phyloP scores from a whole-genome alignment of 2,329 filamentous ascomycete species.

The Microdochium trichocladiopsis region DNA sequence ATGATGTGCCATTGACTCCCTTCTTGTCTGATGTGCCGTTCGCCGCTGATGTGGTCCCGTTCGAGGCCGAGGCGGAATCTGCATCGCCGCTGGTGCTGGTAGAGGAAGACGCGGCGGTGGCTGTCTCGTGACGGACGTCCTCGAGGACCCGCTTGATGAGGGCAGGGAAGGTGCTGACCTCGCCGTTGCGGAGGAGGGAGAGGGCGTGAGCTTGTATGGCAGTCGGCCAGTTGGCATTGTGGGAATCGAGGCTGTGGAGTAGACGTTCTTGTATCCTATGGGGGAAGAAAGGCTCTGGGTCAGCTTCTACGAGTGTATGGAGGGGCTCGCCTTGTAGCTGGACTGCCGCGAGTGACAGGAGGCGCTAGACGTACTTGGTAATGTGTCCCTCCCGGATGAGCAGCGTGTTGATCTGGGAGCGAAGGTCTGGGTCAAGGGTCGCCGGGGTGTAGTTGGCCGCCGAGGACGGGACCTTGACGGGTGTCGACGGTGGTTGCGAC shows the following conservation, averaged over 20 bases:
- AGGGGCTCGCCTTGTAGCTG: no score
- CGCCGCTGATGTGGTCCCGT: conserved; percentile 5
- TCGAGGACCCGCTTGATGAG: conserved; percentile 54
- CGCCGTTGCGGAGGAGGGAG: conserved; percentile 50
- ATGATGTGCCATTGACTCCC: conserved; percentile 5
- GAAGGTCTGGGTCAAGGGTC: conserved; percentile 53
- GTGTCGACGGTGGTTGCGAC: conserved; percentile 42
- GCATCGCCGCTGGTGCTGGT: conserved; percentile 3
- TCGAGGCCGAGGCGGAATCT: conserved; percentile 15
- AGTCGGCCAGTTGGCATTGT: conserved; percentile 57
- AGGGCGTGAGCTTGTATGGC: conserved; percentile 53
- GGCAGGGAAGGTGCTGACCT: conserved; percentile 52
- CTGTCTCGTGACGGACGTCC: conserved; percentile 49
- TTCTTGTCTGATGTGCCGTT: conserved; percentile 6
- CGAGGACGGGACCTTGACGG: conserved; percentile 53
- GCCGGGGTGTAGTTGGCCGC: conserved; percentile 54
- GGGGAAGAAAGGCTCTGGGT: conserved; percentile 3
- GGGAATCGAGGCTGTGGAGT: conserved; percentile 53
- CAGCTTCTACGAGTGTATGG: background rate
- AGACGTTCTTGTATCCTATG: conserved; percentile 57
- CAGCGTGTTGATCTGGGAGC: conserved; percentile 54
- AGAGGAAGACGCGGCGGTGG: conserved; percentile 16
- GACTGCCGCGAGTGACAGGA: no score
- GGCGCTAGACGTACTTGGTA: conserved; percentile 36
- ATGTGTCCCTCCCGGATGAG: conserved; percentile 54